Evolutionary conservation across 164 flowering plant genomes (phyloP).

Genomic region (Nymphaea colorata): DNA sequence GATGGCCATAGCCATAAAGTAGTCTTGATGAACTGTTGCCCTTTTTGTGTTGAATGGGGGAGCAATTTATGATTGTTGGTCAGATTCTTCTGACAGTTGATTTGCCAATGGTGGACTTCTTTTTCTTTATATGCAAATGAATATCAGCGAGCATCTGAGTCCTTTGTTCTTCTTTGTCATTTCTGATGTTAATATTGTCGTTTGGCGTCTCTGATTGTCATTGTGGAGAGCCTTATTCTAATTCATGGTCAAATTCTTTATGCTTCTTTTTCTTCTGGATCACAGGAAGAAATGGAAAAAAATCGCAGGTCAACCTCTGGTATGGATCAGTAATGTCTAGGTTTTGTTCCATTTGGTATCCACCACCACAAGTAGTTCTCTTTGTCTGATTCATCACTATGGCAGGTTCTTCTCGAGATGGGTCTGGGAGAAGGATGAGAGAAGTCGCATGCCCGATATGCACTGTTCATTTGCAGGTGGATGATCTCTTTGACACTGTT

Average conservation of each 20-base stretch:
- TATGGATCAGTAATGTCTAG: slow-evolving; percentile 8
- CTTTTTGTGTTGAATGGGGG: neutral
- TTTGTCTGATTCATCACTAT: neutral
- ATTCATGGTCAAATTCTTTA: neutral
- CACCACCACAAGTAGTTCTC: neutral
- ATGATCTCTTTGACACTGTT: neutral
- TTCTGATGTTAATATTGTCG: neutral
- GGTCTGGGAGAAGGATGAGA: slow-evolving; percentile 66
- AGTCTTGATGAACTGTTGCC: no score
- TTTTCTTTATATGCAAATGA: neutral
- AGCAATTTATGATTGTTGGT: neutral
- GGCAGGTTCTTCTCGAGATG: slow-evolving; percentile 47
- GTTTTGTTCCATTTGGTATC: neutral
- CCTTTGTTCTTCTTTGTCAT: neutral
- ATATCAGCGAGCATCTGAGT: neutral
- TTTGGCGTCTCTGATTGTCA: neutral
- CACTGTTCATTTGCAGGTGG: slow-evolving; percentile 95
- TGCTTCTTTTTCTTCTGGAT: neutral
- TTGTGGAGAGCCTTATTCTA: no score
- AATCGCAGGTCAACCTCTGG: slow-evolving; percentile 72
- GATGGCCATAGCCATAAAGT: no score
- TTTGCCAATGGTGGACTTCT: no score
- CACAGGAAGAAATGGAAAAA: slow-evolving; percentile 90
- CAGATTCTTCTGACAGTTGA: neutral
- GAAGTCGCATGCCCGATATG: slow-evolving; percentile 98